Base-by-base conservation (phyloP, 805 yeast species). In the Ogataea henricii region DNA sequence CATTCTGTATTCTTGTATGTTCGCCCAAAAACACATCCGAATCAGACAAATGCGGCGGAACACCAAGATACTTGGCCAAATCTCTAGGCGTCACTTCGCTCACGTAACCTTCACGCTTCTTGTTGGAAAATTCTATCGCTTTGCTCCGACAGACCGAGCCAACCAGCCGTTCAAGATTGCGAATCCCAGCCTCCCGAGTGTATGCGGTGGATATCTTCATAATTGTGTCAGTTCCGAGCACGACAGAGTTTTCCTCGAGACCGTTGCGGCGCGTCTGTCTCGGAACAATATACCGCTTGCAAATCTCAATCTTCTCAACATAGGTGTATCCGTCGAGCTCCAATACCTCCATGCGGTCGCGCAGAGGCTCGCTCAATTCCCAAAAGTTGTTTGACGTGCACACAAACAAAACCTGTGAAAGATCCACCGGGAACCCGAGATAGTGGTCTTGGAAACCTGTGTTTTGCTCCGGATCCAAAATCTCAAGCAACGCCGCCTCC, bases 391-490 rank as follows among this genome's bases (percentile, higher is more conserved):
- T 89, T 9, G 96, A 92, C 1, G 97, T 89, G 57, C 96, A 91
- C 44, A 89, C 78, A 59, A 89, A 89, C 17, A 88, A 69, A 12
- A 87, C 85, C 56, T 87, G 87, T 4, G 95, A 86, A 54, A 89
- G 69, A 62, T 89, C 96, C 17, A 89, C 74, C 0, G 96, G 96
- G 68, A 89, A 85, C 4, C 94, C 94, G 45, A 89, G 67, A 63
- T 87, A 89, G 63, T 88, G 95, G 67, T 89, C 97, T 32, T 78
- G 79, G 66, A 89, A 89, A 26, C 79, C 72, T 29, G 71, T 67
- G 65, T 89, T 89, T 62, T 89, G 96, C 63, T 89, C 96, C 0
- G 97, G 96, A 60, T 89, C 97, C 51, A 89, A 73, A 1, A 89
- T 91, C 65, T 89, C 97, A 50, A 89, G 73, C 57, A 89, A 72